Percentiles rank a stretch among this genome's conserved stretches.
Evolutionary conservation across 208 protist genomes (phyloP).

Genomic region (Crithidia acanthocephali): DNA sequence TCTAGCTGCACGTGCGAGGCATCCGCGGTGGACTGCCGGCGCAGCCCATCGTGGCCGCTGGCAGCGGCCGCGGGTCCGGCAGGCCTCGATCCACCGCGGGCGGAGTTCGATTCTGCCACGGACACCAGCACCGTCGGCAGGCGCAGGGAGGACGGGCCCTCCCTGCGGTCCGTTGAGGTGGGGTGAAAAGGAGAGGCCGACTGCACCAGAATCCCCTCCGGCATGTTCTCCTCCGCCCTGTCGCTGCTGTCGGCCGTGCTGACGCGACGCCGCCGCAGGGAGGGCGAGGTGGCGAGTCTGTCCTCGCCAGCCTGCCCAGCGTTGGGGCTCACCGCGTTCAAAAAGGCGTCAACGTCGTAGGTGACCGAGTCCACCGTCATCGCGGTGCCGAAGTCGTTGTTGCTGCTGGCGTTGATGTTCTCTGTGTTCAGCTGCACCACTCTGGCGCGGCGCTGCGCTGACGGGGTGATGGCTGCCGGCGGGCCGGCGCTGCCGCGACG

Average conservation of each 20-base stretch:
- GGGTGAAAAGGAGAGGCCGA: not conserved
- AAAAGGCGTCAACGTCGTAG: not conserved
- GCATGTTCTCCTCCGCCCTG: not conserved
- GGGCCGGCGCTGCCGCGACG: conserved; percentile 1
- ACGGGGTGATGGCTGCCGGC: conserved; percentile 6
- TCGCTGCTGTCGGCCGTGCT: conserved; percentile 5
- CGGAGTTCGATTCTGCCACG: not conserved
- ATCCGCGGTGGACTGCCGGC: not conserved
- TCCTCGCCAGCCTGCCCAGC: not conserved
- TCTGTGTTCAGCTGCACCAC: not conserved
- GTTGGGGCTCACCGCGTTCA: conserved; percentile 4
- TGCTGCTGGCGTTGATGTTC: not conserved
- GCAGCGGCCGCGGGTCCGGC: not conserved
- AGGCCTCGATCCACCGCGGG: not conserved
- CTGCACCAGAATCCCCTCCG: conserved; percentile 3
- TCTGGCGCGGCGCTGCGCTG: not conserved
- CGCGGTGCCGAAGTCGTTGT: not conserved
- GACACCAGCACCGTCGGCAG: conserved; percentile 1
- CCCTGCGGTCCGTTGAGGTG: not conserved
- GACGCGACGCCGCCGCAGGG: conserved; percentile 7
- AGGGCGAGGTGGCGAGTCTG: not conserved
- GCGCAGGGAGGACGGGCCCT: not conserved
- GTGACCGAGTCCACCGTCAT: not conserved
- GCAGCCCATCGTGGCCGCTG: not conserved
- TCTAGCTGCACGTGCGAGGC: not conserved